phyloP scores from a whole-genome alignment of 2,329 filamentous ascomycete species.

The Trichoderma simmonsii region DNA sequence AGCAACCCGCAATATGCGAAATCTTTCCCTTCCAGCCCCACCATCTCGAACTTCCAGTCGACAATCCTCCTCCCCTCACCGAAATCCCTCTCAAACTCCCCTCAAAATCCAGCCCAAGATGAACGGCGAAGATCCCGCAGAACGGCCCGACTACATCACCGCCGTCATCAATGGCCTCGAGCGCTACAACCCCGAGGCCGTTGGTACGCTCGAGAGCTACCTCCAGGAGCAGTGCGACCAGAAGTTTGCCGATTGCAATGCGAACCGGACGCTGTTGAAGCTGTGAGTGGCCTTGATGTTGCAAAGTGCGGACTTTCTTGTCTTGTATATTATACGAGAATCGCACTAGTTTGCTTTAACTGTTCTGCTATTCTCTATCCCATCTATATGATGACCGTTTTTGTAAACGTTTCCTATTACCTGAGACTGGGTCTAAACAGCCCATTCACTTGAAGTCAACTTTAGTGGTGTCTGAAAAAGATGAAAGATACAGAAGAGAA shows the following conservation, averaged over 20 bases:
- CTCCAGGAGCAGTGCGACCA: slow-evolving; percentile 92
- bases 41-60: slow-evolving; percentile 38
- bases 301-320: not conserved
- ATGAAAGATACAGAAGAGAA: not conserved
- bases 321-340: not conserved
- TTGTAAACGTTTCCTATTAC: slow-evolving; percentile 97
- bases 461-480: slow-evolving; percentile 70
- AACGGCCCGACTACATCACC: slow-evolving; percentile 89
- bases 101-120: slow-evolving; percentile 42
- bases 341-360: not conserved
- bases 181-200: slow-evolving; percentile 97
- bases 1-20: slow-evolving; percentile 41
- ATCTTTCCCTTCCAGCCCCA: slow-evolving; percentile 41
- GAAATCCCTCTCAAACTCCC: not conserved
- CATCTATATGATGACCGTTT: slow-evolving; percentile 65
- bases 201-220: slow-evolving; percentile 89
- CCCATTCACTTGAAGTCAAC: slow-evolving; percentile 24
- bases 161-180: slow-evolving; percentile 95
- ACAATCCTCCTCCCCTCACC: slow-evolving; percentile 25
- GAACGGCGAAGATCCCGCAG: slow-evolving; percentile 81
- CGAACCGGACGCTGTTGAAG: slow-evolving; percentile 93
- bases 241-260: slow-evolving; percentile 92
- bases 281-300: slow-evolving; percentile 64
- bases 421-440: slow-evolving; percentile 61
- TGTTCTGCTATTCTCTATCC: not conserved